A percentile compares a stretch with the other conserved stretches of the same genome.
These are phyloP conservation scores for Rhizomucor miehei DNA, from an alignment of 371 early-diverging fungal genomes.

Conservation along the genomic window DNA sequence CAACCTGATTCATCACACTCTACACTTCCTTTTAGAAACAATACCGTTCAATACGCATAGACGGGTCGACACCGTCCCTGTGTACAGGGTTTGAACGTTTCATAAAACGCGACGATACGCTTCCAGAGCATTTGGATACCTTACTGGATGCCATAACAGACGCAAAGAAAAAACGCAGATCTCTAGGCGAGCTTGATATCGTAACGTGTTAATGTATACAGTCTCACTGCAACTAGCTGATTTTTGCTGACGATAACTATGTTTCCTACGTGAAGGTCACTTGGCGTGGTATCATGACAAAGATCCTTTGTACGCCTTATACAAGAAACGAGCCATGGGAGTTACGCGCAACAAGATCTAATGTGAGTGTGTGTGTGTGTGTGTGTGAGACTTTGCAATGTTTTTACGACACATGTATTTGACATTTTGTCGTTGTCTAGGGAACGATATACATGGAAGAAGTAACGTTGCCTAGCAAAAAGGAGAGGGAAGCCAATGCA, in stretches of 20 bases:
- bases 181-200: slow-evolving; percentile 1
- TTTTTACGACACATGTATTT: no score
- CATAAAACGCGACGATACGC: slow-evolving; percentile 56
- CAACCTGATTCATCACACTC: not conserved
- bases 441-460: slow-evolving; percentile 78
- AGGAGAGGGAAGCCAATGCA: slow-evolving; percentile 26
- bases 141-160: slow-evolving; percentile 63
- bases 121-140: slow-evolving; percentile 80
- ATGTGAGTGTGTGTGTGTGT: no score
- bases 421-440: no score
- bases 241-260: not conserved
- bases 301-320: slow-evolving; percentile 80
- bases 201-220: slow-evolving; percentile 24
- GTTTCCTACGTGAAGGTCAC: slow-evolving; percentile 27
- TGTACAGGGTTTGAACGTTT: slow-evolving; percentile 61
- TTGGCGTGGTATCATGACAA: slow-evolving; percentile 86
- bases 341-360: slow-evolving; percentile 69
- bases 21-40: slow-evolving; percentile 52
- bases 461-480: slow-evolving; percentile 53
- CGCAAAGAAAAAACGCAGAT: slow-evolving; percentile 10
- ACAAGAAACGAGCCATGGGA: slow-evolving; percentile 74
- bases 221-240: no score
- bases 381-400: no score
- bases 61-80: slow-evolving; percentile 24
- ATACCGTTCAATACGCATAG: slow-evolving; percentile 38